Conservation (phyloP, 208 protist genomes). For the Crithidia acanthocephali region DNA sequence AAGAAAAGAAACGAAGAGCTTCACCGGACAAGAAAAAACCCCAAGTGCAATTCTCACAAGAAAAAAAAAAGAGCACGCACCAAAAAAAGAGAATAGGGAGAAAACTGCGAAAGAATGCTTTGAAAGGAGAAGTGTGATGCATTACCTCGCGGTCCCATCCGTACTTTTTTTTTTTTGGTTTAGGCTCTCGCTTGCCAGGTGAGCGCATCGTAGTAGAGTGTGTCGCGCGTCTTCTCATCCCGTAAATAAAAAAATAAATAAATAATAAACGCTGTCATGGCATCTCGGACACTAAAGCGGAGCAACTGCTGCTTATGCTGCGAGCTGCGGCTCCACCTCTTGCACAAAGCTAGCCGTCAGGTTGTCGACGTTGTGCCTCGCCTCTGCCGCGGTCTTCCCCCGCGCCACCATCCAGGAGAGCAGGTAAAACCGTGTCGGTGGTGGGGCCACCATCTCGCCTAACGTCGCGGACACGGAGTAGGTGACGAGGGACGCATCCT, state of each 20-base stretch:
- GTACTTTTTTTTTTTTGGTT: too few relatives aligned
- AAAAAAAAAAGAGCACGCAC: background rate
- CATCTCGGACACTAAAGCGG: too few relatives aligned
- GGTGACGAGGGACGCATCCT: conserved; percentile 51
- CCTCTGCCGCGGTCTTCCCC: conserved; percentile 38
- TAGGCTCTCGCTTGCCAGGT: too few relatives aligned
- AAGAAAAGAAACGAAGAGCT: background rate
- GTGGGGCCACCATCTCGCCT: conserved; percentile 56
- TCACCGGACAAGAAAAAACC: background rate
- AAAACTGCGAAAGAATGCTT: background rate
- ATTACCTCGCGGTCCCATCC: background rate
- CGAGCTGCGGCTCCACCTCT: conserved; percentile 24
- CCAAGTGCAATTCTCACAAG: too few relatives aligned
- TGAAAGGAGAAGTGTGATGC: background rate
- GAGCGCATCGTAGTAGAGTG: too few relatives aligned
- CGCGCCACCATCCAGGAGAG: conserved; percentile 75
- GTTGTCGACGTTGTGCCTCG: conserved; percentile 36
- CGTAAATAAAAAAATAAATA: too few relatives aligned
- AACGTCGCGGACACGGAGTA: conserved; percentile 51
- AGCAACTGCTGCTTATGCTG: background rate
- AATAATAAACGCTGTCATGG: too few relatives aligned
- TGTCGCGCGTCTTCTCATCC: too few relatives aligned
- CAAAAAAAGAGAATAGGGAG: background rate
- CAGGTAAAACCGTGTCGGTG: conserved; percentile 52
- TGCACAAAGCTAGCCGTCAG: conserved; percentile 50